Conservation (phyloP, 2,329 filamentous ascomycete genomes). For the Pseudogymnoascus sp. region DNA sequence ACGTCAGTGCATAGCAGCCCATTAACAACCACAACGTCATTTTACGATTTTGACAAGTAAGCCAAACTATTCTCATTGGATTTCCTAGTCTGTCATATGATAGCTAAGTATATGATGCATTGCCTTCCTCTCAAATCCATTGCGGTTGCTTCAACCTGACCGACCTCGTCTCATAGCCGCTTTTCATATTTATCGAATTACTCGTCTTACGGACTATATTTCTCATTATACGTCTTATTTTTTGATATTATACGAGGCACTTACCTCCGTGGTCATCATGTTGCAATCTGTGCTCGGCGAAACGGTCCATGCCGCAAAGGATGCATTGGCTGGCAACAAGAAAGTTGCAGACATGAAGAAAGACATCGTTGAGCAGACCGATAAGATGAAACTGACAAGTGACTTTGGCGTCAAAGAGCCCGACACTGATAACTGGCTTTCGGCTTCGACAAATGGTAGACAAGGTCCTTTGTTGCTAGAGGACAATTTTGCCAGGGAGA, state of each 20-base stretch:
- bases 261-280: background rate
- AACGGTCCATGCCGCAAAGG: background rate
- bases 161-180: background rate
- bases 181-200: background rate
- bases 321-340: constrained; percentile 19
- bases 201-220: background rate
- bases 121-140: background rate
- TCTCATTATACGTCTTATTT: background rate
- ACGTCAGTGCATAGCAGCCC: background rate
- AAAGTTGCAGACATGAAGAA: constrained; percentile 23
- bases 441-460: constrained; percentile 50
- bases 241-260: background rate
- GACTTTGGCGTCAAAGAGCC: constrained; percentile 68
- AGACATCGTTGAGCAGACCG: constrained; percentile 48
- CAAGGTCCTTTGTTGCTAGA: constrained; percentile 62
- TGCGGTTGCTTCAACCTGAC: background rate
- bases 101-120: background rate
- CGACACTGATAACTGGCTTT: constrained; percentile 72
- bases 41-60: constrained; percentile 4
- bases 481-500: constrained; percentile 64
- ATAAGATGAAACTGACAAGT: constrained; percentile 56
- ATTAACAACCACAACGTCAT: background rate
- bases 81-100: background rate
- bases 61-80: background rate
- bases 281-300: constrained; percentile 3